Conservation (phyloP, 2,329 filamentous ascomycete species). For the Calonectria crousiana region DNA sequence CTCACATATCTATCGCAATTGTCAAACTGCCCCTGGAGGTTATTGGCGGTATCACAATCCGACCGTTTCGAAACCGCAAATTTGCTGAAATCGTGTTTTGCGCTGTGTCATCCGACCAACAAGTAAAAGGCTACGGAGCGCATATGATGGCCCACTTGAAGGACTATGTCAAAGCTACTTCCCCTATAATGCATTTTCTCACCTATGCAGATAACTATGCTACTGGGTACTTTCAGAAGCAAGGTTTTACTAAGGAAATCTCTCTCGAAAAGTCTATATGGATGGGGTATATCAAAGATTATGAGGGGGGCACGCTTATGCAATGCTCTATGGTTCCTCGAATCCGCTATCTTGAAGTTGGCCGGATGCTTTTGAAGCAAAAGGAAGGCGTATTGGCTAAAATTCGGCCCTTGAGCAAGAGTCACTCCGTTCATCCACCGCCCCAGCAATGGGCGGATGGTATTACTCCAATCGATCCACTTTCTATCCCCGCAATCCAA, state of each 20-base stretch:
- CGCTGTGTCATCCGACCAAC: constrained; percentile 96
- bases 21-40: constrained; percentile 96
- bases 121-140: constrained; percentile 98
- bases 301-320: constrained; percentile 99
- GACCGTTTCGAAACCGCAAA: constrained; percentile 89
- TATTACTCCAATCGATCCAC: constrained; percentile 81
- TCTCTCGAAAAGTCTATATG: constrained; percentile 89
- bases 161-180: constrained; percentile 97
- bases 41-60: constrained; percentile 96
- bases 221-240: constrained; percentile 99
- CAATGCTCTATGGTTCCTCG: constrained; percentile 97
- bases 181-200: constrained; percentile 97
- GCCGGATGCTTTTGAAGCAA: constrained; percentile 95
- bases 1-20: constrained; percentile 95
- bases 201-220: constrained; percentile 99
- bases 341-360: constrained; percentile 92
- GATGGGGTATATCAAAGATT: constrained; percentile 99
- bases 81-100: constrained; percentile 99
- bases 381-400: constrained; percentile 96
- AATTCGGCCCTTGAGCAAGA: constrained; percentile 90
- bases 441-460: constrained; percentile 88
- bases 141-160: constrained; percentile 99
- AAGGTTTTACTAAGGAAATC: constrained; percentile 99
- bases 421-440: constrained; percentile 86
- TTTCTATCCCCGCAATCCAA: constrained; percentile 88